Percentiles rank a stretch among this genome's conserved stretches.
phyloP scores from a whole-genome alignment of 345 rosid genomes.

The Moricandia moricandioides region DNA sequence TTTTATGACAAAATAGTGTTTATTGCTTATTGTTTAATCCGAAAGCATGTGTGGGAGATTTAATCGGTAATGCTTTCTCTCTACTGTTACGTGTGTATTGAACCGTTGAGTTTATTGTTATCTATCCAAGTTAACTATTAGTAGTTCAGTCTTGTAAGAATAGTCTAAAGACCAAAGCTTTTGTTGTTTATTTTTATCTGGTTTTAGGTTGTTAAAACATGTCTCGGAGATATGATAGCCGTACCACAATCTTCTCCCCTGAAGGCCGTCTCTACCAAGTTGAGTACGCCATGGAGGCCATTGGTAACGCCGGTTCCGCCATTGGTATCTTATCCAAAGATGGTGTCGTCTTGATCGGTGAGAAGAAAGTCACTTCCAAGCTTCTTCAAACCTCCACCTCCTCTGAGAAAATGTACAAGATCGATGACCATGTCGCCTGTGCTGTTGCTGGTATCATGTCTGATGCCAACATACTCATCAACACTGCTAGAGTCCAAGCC shows the following conservation, averaged over 20 bases:
- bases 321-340: conserved; percentile 88
- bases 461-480: conserved; percentile 93
- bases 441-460: conserved; percentile 99
- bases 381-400: conserved; percentile 93
- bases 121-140: no score
- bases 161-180: not conserved
- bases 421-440: conserved; percentile 91
- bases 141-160: no score
- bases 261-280: conserved; percentile 99
- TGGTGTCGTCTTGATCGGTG: conserved; percentile 89
- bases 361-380: conserved; percentile 98
- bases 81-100: no score
- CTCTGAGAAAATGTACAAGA: conserved; percentile 95
- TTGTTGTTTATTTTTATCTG: not conserved
- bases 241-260: conserved; percentile 97
- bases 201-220: conserved; percentile 32
- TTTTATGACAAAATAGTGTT: no score
- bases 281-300: conserved; percentile 99
- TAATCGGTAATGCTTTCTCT: no score
- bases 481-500: conserved; percentile 92
- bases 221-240: conserved; percentile 99
- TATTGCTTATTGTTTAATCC: no score
- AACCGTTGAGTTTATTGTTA: no score
- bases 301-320: conserved; percentile 93
- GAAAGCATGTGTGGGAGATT: no score